phyloP scores from a whole-genome alignment of 768 basidiomycete species.

The Naganishia onofrii region DNA sequence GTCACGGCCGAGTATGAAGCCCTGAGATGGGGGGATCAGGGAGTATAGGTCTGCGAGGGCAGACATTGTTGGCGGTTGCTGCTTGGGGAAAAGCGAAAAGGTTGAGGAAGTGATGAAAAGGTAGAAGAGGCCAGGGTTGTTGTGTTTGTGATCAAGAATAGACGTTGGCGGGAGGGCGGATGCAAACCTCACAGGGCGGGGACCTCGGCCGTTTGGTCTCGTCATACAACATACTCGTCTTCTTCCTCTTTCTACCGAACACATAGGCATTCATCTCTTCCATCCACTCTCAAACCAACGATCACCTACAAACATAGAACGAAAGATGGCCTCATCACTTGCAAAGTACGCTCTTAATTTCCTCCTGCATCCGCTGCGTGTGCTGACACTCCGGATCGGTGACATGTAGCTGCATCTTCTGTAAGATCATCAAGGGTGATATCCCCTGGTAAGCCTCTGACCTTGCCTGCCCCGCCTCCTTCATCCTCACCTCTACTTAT shows the following conservation, averaged over 20 bases:
- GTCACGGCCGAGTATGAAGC: slow-evolving; percentile 12
- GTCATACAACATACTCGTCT: too few relatives aligned
- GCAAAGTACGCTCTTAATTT: slow-evolving; percentile 7
- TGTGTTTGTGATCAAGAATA: too few relatives aligned
- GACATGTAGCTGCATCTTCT: slow-evolving; percentile 69
- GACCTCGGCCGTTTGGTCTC: too few relatives aligned
- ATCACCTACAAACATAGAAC: not conserved
- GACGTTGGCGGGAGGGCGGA: not conserved
- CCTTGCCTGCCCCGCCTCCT: not conserved
- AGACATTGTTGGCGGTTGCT: not conserved
- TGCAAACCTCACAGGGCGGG: not conserved
- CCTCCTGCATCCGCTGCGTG: not conserved
- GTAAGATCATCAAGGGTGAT: slow-evolving; percentile 93
- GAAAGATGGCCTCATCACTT: not conserved
- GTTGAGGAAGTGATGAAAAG: too few relatives aligned
- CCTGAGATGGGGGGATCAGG: not conserved
- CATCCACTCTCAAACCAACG: too few relatives aligned
- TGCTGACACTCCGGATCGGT: not conserved
- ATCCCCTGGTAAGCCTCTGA: slow-evolving; percentile 60
- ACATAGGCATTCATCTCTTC: too few relatives aligned
- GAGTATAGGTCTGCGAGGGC: slow-evolving; percentile 16
- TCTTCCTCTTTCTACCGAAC: too few relatives aligned
- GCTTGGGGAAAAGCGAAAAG: not conserved
- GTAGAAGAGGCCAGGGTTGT: too few relatives aligned
- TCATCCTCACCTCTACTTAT: not conserved